A percentile compares a stretch with the other conserved stretches of the same genome.
These are phyloP conservation scores for Candolleomyces aberdarensis DNA, from an alignment of 768 basidiomycete species.

Conservation along the genomic window DNA sequence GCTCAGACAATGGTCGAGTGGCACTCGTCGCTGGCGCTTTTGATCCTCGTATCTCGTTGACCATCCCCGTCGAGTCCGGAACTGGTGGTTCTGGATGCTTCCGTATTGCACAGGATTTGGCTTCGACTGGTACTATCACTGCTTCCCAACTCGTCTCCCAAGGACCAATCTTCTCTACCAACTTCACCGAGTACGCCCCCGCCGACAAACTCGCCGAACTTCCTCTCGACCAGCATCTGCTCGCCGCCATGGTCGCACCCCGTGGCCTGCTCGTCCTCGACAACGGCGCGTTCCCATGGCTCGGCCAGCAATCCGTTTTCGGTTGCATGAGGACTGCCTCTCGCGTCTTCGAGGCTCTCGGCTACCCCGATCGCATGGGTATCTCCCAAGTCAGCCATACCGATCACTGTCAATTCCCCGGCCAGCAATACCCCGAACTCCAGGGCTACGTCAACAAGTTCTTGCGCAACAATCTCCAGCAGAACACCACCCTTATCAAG, in stretches of 20 bases:
- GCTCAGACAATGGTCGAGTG: slow-evolving; percentile 55
- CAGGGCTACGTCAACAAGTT: slow-evolving; percentile 52
- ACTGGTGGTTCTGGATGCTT: slow-evolving; percentile 54
- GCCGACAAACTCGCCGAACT: slow-evolving; percentile 39
- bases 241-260: slow-evolving; percentile 50
- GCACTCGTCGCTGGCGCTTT: slow-evolving; percentile 55
- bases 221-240: slow-evolving; percentile 54
- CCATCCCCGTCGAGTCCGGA: slow-evolving; percentile 57
- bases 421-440: slow-evolving; percentile 36
- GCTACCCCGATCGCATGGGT: slow-evolving; percentile 42
- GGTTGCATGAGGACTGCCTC: slow-evolving; percentile 47
- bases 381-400: slow-evolving; percentile 49
- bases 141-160: slow-evolving; percentile 50
- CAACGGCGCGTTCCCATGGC: slow-evolving; percentile 51
- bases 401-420: slow-evolving; percentile 49
- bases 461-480: slow-evolving; percentile 36
- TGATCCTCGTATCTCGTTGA: slow-evolving; percentile 50
- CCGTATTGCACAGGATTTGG: slow-evolving; percentile 47
- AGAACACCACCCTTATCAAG: slow-evolving; percentile 40
- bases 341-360: slow-evolving; percentile 45
- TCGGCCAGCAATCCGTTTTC: slow-evolving; percentile 44
- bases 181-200: slow-evolving; percentile 35
- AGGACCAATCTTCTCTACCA: slow-evolving; percentile 55
- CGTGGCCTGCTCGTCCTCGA: slow-evolving; percentile 49
- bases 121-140: slow-evolving; percentile 43